Evolutionary conservation across 2,329 filamentous ascomycete genomes (phyloP).

Genomic region (Ascochyta fabae): DNA sequence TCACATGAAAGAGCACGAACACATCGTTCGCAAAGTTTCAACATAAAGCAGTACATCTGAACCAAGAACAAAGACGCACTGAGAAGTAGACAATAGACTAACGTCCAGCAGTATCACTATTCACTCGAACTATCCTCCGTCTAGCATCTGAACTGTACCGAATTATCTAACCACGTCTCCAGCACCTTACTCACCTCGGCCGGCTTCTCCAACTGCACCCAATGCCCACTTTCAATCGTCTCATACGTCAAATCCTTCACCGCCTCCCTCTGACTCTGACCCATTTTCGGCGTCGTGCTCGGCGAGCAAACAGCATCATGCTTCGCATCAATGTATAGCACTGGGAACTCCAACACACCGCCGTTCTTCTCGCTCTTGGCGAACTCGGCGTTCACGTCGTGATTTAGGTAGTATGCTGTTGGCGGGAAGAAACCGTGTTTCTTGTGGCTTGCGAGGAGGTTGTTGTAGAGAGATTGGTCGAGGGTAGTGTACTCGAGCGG

Average conservation of each 20-base stretch:
- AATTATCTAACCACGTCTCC: conserved; percentile 31
- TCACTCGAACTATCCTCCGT: not conserved
- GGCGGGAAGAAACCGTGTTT: conserved; percentile 51
- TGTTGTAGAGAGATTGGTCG: conserved; percentile 38
- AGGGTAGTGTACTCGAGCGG: conserved; percentile 36
- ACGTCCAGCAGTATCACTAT: too few species aligned
- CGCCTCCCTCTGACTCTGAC: conserved; percentile 43
- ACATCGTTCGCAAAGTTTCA: too few species aligned
- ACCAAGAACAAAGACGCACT: too few species aligned
- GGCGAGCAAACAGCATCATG: conserved; percentile 49
- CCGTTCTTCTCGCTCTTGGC: conserved; percentile 48
- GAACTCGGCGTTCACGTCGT: conserved; percentile 52
- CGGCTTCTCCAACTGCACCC: conserved; percentile 38
- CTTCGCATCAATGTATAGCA: conserved; percentile 50
- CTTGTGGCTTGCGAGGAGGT: conserved; percentile 46
- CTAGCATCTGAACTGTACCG: conserved; percentile 9
- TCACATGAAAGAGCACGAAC: too few species aligned
- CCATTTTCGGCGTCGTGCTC: conserved; percentile 39
- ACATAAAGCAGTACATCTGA: too few species aligned
- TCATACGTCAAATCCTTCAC: conserved; percentile 52
- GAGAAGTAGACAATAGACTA: too few species aligned
- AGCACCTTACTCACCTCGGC: conserved; percentile 31
- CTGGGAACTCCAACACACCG: conserved; percentile 43
- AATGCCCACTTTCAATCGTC: conserved; percentile 50
- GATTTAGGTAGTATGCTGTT: conserved; percentile 54